These are phyloP conservation scores for Saccharomyces hybrid DNA, from an alignment of 1,139 yeast genomes.

Conservation along the genomic window DNA sequence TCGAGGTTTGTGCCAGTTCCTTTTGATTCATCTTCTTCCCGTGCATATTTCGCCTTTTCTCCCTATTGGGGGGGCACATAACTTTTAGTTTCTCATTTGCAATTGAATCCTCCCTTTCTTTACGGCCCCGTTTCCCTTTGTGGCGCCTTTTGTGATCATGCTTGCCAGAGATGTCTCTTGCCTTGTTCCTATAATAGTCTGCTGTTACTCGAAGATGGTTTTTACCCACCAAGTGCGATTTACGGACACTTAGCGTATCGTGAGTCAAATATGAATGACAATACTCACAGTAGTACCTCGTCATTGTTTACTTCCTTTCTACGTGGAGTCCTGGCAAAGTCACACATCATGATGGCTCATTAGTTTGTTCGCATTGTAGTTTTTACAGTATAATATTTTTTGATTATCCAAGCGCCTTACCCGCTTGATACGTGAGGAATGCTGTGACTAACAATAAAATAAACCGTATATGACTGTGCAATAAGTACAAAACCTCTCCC, in stretches of 20 bases:
- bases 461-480: no score
- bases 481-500: no score
- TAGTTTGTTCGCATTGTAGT: not conserved
- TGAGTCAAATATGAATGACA: slow-evolving; percentile 83
- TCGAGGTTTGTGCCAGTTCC: slow-evolving; percentile 6
- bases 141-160: slow-evolving; percentile 1
- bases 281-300: slow-evolving; percentile 70
- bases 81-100: slow-evolving; percentile 1
- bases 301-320: slow-evolving; percentile 24
- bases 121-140: not conserved
- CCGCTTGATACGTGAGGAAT: no score
- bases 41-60: slow-evolving; percentile 8
- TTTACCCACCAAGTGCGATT: slow-evolving; percentile 73
- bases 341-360: not conserved
- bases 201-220: slow-evolving; percentile 71
- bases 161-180: slow-evolving; percentile 3
- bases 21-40: slow-evolving; percentile 6
- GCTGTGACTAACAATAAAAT: no score
- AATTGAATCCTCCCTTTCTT: not conserved
- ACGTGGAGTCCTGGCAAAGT: no score
- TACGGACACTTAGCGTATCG: slow-evolving; percentile 79
- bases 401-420: not conserved
- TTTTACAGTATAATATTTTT: not conserved
- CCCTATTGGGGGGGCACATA: slow-evolving; percentile 11
- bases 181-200: slow-evolving; percentile 49